These are phyloP conservation scores for Euphorbia pulcherrima DNA, from an alignment of 345 rosid genomes.

Conservation along the genomic window DNA sequence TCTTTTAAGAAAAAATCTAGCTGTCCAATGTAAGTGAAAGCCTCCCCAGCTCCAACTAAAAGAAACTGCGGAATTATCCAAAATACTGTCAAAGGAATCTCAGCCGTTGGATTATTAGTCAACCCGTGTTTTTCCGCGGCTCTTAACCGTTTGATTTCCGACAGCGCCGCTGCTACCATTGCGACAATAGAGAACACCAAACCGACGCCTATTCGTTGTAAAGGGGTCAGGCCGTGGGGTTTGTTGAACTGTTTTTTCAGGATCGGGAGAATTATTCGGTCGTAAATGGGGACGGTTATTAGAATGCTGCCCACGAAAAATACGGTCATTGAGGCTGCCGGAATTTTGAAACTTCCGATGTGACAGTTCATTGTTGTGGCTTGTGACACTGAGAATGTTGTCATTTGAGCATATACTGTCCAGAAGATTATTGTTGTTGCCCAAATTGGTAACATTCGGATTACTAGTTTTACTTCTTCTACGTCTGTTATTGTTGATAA, in stretches of 20 bases:
- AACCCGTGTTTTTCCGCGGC: conserved; percentile 41
- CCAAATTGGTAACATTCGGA: conserved; percentile 92
- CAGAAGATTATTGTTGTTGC: conserved; percentile 83
- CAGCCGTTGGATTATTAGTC: conserved; percentile 33
- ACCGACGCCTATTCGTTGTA: conserved; percentile 80
- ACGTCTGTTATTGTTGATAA: conserved; percentile 81
- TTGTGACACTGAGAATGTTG: conserved; percentile 90
- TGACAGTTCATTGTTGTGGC: conserved; percentile 88
- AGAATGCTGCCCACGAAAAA: conserved; percentile 88
- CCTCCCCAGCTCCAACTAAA: conserved; percentile 85
- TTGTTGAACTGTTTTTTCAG: conserved; percentile 47
- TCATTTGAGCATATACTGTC: conserved; percentile 94
- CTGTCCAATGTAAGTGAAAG: conserved; percentile 79
- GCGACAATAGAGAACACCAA: conserved; percentile 49
- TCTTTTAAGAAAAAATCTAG: conserved; percentile 88
- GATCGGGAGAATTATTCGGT: conserved; percentile 51
- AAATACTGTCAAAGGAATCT: conserved; percentile 66
- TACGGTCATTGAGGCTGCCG: conserved; percentile 63
- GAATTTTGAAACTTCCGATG: conserved; percentile 73
- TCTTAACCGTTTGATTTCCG: conserved; percentile 58
- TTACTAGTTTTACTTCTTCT: conserved; percentile 84
- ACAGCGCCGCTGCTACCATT: conserved; percentile 68
- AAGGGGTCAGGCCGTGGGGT: conserved; percentile 75
- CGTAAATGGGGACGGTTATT: conserved; percentile 75
- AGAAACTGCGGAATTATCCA: conserved; percentile 79